Percentiles rank a stretch among this genome's conserved stretches.
These are phyloP conservation scores for Actinomortierella wolfii DNA, from an alignment of 371 early-diverging fungal species.

Conservation along the genomic window DNA sequence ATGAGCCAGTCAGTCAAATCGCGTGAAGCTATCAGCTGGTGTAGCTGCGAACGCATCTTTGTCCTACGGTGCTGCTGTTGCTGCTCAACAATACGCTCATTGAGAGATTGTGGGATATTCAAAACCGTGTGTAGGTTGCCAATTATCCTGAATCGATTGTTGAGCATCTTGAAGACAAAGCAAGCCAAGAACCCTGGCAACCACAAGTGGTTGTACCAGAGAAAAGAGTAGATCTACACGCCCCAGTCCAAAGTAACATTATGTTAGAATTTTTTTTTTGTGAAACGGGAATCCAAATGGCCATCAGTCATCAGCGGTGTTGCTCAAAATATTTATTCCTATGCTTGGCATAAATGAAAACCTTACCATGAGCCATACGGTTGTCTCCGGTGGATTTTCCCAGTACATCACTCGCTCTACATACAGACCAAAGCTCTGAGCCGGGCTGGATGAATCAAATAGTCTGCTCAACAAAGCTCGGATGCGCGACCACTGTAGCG, in stretches of 20 bases:
- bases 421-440: conserved; percentile 34
- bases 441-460: conserved; percentile 33
- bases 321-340: no score
- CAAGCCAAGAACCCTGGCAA: conserved; percentile 25
- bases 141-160: conserved; percentile 33
- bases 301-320: background rate
- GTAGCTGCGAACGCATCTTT: conserved; percentile 33
- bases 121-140: conserved; percentile 19
- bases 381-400: conserved; percentile 36
- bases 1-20: conserved; percentile 44
- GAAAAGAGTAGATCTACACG: conserved; percentile 22
- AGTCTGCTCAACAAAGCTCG: conserved; percentile 30
- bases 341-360: no score
- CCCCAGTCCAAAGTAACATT: no score
- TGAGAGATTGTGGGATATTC: conserved; percentile 15
- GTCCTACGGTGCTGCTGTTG: conserved; percentile 8
- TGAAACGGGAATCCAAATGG: no score
- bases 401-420: conserved; percentile 34
- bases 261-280: no score
- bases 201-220: conserved; percentile 42
- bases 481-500: conserved; percentile 34
- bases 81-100: background rate
- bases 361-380: conserved; percentile 36
- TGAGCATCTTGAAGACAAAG: conserved; percentile 29
- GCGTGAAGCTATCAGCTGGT: conserved; percentile 35